phyloP scores from a whole-genome alignment of 495 filamentous ascomycete species.

The Massariosphaeria phaeospora region DNA sequence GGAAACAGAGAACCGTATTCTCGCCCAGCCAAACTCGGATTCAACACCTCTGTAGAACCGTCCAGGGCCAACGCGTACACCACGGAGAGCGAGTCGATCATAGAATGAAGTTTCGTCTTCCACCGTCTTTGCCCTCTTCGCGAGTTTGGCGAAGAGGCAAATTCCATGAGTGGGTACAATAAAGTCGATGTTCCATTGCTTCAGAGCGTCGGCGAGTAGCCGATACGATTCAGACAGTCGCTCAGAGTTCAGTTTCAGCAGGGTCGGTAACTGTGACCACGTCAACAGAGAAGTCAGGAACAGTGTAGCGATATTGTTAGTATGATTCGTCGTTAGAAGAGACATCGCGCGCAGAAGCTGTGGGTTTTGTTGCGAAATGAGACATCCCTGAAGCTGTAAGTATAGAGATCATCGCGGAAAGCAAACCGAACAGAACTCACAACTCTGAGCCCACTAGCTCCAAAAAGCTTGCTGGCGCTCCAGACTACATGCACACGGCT shows the following conservation, averaged over 20 bases:
- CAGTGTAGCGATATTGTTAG: constrained; percentile 7
- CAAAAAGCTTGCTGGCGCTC: constrained; percentile 29
- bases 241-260: constrained; percentile 19
- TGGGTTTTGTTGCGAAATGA: constrained; percentile 27
- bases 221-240: constrained; percentile 21
- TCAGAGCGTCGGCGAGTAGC: constrained; percentile 6
- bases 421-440: too few species aligned
- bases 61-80: constrained; percentile 16
- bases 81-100: constrained; percentile 12
- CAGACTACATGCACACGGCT: constrained; percentile 28
- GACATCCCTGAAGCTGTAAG: constrained; percentile 14
- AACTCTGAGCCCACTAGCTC: constrained; percentile 15
- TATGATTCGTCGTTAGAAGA: constrained; percentile 6
- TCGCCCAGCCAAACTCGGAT: constrained; percentile 21
- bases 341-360: constrained; percentile 11
- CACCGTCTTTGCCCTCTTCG: constrained; percentile 8
- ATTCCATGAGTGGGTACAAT: constrained; percentile 18
- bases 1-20: constrained; percentile 16
- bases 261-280: constrained; percentile 23
- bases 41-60: constrained; percentile 23
- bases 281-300: constrained; percentile 17
- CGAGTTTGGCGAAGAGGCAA: constrained; percentile 23
- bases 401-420: neutral
- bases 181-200: constrained; percentile 21
- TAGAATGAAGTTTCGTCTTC: constrained; percentile 22